Conservation (phyloP, 257 asterid species). For the Nyctanthes arbortristis region DNA sequence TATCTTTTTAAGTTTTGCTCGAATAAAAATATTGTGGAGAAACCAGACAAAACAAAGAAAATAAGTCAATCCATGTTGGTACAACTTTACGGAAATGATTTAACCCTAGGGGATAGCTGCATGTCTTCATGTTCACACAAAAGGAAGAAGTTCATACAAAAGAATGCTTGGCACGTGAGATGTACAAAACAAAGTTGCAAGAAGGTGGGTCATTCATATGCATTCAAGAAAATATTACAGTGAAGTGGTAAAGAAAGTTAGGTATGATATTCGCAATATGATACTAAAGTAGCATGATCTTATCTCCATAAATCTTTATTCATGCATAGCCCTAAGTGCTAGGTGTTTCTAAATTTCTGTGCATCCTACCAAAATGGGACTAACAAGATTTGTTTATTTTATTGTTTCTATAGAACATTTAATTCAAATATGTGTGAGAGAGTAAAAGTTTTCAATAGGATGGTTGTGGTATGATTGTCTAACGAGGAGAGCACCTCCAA, state of each 20-base stretch:
- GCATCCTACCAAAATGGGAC: background rate
- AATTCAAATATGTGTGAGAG: too few relatives aligned
- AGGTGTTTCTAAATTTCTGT: background rate
- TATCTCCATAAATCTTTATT: background rate
- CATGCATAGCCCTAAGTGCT: background rate
- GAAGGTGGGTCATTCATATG: conserved; percentile 3
- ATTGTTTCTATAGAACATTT: too few relatives aligned
- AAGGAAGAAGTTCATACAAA: background rate
- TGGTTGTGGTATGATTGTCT: too few relatives aligned
- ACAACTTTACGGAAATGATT: background rate
- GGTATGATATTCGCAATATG: background rate
- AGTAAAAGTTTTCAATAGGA: too few relatives aligned
- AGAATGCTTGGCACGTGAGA: background rate
- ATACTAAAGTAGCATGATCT: background rate
- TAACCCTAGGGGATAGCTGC: background rate
- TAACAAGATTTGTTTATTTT: too few relatives aligned
- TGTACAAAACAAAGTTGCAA: background rate
- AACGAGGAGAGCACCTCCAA: too few relatives aligned
- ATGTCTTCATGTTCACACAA: background rate
- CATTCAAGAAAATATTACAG: too few relatives aligned
- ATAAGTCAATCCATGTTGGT: background rate
- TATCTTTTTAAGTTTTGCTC: background rate
- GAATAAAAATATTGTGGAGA: background rate
- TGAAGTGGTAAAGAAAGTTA: conserved; percentile 16
- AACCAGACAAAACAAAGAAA: background rate